Percentiles rank a stretch among this genome's conserved stretches.
Evolutionary conservation across 2,329 filamentous ascomycete genomes (phyloP).

Genomic region (Dendryphion nanum): DNA sequence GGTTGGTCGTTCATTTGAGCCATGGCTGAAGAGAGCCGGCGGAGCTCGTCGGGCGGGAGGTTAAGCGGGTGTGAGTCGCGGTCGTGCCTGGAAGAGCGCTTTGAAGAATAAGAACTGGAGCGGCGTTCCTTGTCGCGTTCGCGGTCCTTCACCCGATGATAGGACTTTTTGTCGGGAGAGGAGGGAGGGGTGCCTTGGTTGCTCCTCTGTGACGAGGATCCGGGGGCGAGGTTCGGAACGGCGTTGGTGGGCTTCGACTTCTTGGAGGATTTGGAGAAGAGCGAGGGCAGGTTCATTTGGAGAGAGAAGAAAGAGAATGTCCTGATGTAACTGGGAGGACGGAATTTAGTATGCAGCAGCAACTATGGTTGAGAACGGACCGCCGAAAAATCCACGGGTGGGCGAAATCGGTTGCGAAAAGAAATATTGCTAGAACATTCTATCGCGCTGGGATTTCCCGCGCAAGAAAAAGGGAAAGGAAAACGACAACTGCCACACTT

Average conservation of each 20-base stretch:
- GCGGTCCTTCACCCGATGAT: conserved; percentile 30
- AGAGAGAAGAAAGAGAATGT: background rate
- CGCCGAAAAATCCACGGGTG: background rate
- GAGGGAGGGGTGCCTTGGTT: conserved; percentile 32
- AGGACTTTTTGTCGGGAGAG: conserved; percentile 39
- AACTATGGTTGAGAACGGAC: conserved; percentile 21
- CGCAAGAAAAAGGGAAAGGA: no score
- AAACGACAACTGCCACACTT: no score
- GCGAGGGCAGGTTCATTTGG: conserved; percentile 36
- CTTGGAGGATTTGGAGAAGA: conserved; percentile 39
- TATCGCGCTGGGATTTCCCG: no score
- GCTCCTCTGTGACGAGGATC: conserved; percentile 12
- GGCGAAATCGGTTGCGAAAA: conserved; percentile 20
- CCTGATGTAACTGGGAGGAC: no score
- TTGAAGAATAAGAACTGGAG: conserved; percentile 32
- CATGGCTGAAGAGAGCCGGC: conserved; percentile 69
- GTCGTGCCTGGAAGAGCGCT: conserved; percentile 49
- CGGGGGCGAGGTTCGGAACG: conserved; percentile 18
- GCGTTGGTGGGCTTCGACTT: conserved; percentile 31
- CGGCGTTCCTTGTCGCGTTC: conserved; percentile 24
- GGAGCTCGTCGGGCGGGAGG: conserved; percentile 82
- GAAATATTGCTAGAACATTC: conserved; percentile 36
- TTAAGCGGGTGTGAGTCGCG: conserved; percentile 83
- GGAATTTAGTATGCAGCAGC: conserved; percentile 18
- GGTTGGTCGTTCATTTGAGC: conserved; percentile 57